Conservation (phyloP, 176 grass and related monocot genomes). For the Luzula sylvatica region DNA sequence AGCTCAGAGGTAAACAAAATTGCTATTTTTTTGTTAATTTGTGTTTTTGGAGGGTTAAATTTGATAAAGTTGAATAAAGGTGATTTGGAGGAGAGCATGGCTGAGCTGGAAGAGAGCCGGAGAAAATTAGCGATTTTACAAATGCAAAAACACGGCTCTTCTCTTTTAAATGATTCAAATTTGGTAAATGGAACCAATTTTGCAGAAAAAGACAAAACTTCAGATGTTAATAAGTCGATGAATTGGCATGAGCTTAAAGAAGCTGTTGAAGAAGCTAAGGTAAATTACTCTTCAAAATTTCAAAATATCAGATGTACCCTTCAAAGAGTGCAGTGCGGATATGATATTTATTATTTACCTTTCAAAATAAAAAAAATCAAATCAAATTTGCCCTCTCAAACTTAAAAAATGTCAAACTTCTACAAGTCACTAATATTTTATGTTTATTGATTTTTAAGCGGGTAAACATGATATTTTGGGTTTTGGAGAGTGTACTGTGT, state of each 20-base stretch:
- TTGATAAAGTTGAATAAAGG: conserved; percentile 20
- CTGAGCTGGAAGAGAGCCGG: conserved; percentile 85
- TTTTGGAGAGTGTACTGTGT: neutral
- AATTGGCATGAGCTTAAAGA: conserved; percentile 71
- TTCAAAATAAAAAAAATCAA: no score
- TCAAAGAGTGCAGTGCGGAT: no score
- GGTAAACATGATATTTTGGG: no score
- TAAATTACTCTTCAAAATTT: neutral
- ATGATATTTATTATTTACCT: no score
- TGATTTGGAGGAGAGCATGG: conserved; percentile 85
- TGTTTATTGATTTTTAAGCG: no score
- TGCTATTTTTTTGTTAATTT: conserved; percentile 12
- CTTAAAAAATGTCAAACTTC: no score
- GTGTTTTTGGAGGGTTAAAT: neutral
- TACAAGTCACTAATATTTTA: no score
- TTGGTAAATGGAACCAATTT: conserved; percentile 53
- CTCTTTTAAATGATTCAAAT: conserved; percentile 34
- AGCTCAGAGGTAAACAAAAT: conserved; percentile 57
- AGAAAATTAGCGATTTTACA: conserved; percentile 89
- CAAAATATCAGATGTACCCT: no score
- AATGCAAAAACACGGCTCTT: conserved; percentile 72
- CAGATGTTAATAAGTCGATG: conserved; percentile 47
- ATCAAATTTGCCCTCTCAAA: no score
- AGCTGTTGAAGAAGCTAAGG: conserved; percentile 89
- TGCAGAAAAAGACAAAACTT: conserved; percentile 54